Evolutionary conservation across 495 filamentous ascomycete genomes (phyloP), one percentile per base, ranked within the genome.

Genomic region (Pyrenopolyporus hunteri): DNA sequence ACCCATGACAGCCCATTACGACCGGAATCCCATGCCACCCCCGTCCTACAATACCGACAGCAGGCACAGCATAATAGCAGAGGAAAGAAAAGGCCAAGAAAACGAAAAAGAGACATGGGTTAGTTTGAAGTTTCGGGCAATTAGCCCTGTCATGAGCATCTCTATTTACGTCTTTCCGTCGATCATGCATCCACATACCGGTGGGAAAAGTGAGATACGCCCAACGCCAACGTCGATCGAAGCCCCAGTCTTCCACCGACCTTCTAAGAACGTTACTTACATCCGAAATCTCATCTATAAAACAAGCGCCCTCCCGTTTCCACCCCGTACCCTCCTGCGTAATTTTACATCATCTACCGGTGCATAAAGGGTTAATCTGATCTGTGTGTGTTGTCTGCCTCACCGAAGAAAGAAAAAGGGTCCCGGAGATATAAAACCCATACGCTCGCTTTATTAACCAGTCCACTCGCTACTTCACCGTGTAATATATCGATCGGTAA

Each of bases 61-160:
- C 43, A 31, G 35, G 23, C n/a, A n/a, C n/a, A n/a, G n/a, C n/a
- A n/a, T n/a, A n/a, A n/a, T n/a, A n/a, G n/a, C n/a, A n/a, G n/a
- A n/a, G n/a, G n/a, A n/a, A n/a, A n/a, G n/a, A n/a, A n/a, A n/a
- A n/a, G n/a, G n/a, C n/a, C n/a, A n/a, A n/a, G n/a, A n/a, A n/a
- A n/a, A n/a, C n/a, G n/a, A n/a, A 25, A 48, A 43, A 17, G 51
- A 7, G 52, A 66, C 63, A 60, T 60, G 63, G 63, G 63, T 31
- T 48, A 50, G 63, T 66, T 66, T 66, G 56, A 57, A 46, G 43
- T 66, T 56, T 66, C 57, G 63, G 63, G 57, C 63, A 59, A 60
- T 66, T 66, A 57, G 45, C 20, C 51, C 39, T 65, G 55, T 59
- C 37, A 57, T 42, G 25, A 59, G 33, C 35, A 47, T 19, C 14